Evolutionary conservation across 371 early-diverging fungal species (phyloP).

Genomic region (Haplosporangium sp.): DNA sequence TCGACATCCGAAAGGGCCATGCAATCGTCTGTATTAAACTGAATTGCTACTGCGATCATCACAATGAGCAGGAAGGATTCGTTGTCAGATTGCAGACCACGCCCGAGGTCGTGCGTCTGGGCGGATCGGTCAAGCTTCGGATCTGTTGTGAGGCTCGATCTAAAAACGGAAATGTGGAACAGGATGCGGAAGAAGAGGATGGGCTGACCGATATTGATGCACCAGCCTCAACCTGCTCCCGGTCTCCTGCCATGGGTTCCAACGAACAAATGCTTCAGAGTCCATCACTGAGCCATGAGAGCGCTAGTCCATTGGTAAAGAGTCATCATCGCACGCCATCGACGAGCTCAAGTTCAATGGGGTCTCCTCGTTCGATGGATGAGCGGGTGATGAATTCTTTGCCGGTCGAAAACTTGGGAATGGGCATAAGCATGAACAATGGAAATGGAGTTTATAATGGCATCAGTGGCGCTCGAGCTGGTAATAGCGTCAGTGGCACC

Average conservation of each 20-base stretch:
- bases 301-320: constrained; percentile 31
- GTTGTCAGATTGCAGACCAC: constrained; percentile 45
- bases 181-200: constrained; percentile 48
- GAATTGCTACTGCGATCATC: constrained; percentile 54
- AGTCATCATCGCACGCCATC: constrained; percentile 32
- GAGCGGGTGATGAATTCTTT: constrained; percentile 34
- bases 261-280: constrained; percentile 41
- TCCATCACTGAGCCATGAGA: constrained; percentile 47
- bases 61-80: constrained; percentile 51
- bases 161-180: constrained; percentile 34
- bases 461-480: background rate
- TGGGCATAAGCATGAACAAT: background rate
- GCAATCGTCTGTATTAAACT: constrained; percentile 54
- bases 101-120: constrained; percentile 36
- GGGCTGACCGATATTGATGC: constrained; percentile 55
- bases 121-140: constrained; percentile 48
- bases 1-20: constrained; percentile 52
- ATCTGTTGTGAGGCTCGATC: constrained; percentile 55
- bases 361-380: constrained; percentile 45
- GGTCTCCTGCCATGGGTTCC: constrained; percentile 20
- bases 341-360: constrained; percentile 37
- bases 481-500: background rate
- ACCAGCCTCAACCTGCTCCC: constrained; percentile 47
- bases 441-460: background rate
- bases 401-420: constrained; percentile 9